Conservation (phyloP, 371 early-diverging fungal species). For the Mucor sp. region DNA sequence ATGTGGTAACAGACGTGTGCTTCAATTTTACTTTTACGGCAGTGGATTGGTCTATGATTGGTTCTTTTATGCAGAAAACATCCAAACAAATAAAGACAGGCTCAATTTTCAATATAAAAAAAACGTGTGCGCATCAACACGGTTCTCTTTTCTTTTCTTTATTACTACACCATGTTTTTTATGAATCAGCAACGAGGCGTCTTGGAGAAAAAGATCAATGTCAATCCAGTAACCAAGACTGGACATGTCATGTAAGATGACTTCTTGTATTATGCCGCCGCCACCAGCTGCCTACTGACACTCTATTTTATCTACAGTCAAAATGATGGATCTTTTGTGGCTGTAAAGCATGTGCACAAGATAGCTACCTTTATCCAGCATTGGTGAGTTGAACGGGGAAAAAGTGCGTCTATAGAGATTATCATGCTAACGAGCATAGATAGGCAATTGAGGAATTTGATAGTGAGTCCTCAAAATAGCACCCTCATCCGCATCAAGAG, state of each 20-base stretch:
- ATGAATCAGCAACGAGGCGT: background rate
- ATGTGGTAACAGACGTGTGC: slow-evolving; percentile 26
- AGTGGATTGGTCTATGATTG: background rate
- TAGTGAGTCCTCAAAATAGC: slow-evolving; percentile 50
- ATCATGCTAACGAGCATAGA: background rate
- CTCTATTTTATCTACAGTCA: background rate
- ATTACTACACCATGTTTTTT: background rate
- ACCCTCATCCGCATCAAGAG: slow-evolving; percentile 5
- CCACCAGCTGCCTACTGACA: background rate
- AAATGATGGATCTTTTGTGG: slow-evolving; percentile 8
- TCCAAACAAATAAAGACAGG: background rate
- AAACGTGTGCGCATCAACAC: background rate
- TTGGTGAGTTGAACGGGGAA: slow-evolving; percentile 1
- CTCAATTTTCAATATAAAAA: background rate
- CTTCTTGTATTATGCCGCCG: background rate
- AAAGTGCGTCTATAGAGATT: background rate
- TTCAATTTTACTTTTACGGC: background rate
- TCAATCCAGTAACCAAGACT: background rate
- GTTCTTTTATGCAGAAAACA: slow-evolving; percentile 1
- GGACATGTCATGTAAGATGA: background rate
- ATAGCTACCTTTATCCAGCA: slow-evolving; percentile 14
- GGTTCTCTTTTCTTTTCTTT: background rate
- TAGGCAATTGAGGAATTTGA: slow-evolving; percentile 88
- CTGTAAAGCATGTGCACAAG: background rate
- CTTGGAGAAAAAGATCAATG: background rate